Percentiles rank a stretch among this genome's conserved stretches.
Evolutionary conservation across 306 rosid genomes (phyloP).

Genomic region (Cajanus cajan): DNA sequence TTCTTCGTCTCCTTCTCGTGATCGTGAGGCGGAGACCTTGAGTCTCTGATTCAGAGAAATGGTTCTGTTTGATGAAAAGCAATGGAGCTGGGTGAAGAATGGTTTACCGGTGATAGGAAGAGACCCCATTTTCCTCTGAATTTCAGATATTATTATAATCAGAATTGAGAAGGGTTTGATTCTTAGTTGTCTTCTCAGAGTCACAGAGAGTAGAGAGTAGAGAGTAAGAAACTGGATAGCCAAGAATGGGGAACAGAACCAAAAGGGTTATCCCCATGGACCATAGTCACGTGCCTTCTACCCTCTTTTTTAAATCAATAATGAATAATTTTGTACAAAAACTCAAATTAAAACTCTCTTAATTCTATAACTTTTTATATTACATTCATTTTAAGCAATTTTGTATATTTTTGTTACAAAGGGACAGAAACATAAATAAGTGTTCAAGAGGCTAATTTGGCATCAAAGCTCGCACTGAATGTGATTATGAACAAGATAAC

Average conservation of each 20-base stretch:
- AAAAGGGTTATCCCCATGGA: constrained; percentile 19
- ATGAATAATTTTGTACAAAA: too few species aligned
- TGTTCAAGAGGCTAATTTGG: too few species aligned
- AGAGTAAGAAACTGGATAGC: too few species aligned
- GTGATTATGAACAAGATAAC: too few species aligned
- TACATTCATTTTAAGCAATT: too few species aligned
- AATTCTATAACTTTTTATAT: too few species aligned
- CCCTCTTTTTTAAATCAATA: not conserved
- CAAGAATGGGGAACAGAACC: not conserved
- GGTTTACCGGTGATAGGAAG: constrained; percentile 48
- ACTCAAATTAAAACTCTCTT: too few species aligned
- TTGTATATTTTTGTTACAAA: too few species aligned
- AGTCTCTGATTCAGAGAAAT: constrained; percentile 34
- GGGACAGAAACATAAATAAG: too few species aligned
- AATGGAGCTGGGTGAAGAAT: constrained; percentile 44
- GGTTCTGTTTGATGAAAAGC: constrained; percentile 31
- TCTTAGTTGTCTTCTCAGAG: not conserved
- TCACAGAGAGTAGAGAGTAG: not conserved
- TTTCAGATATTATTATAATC: constrained; percentile 20
- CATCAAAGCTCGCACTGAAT: too few species aligned
- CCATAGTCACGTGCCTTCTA: constrained; percentile 21
- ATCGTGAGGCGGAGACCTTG: constrained; percentile 48
- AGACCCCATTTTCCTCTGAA: constrained; percentile 49
- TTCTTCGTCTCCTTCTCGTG: constrained; percentile 35
- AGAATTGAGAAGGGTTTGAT: not conserved